Conservation (phyloP, 164 flowering plant genomes). For the Aristolochia fimbriata region DNA sequence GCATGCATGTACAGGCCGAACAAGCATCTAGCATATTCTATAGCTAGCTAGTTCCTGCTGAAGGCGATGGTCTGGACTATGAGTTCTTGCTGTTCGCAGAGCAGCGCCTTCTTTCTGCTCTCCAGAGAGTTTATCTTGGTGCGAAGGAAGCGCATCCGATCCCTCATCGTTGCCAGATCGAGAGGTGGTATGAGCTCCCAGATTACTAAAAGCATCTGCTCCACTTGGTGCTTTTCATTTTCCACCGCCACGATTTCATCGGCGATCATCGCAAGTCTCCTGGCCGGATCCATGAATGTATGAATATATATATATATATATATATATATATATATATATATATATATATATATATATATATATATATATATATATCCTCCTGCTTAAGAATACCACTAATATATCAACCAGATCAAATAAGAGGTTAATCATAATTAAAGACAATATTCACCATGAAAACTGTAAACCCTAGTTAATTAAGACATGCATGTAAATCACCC, state of each 20-base stretch:
- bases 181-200: slow-evolving; percentile 9
- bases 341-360: no score
- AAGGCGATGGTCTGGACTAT: neutral
- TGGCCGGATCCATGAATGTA: slow-evolving; percentile 2
- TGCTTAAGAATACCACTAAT: no score
- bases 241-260: slow-evolving; percentile 11
- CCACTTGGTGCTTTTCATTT: slow-evolving; percentile 9
- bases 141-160: neutral
- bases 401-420: no score
- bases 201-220: slow-evolving; percentile 9
- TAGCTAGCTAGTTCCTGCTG: neutral
- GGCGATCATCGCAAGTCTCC: slow-evolving; percentile 7
- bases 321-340: no score
- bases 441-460: no score
- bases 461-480: no score
- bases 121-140: neutral
- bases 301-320: no score
- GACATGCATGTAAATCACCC: no score
- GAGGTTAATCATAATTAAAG: no score
- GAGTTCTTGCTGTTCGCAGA: neutral
- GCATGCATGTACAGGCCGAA: no score
- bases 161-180: slow-evolving; percentile 1
- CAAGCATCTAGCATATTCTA: no score
- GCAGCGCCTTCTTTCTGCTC: slow-evolving; percentile 1
- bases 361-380: no score